phyloP scores from a whole-genome alignment of 106 monocot genomes.

The Amphibolis antarctica region DNA sequence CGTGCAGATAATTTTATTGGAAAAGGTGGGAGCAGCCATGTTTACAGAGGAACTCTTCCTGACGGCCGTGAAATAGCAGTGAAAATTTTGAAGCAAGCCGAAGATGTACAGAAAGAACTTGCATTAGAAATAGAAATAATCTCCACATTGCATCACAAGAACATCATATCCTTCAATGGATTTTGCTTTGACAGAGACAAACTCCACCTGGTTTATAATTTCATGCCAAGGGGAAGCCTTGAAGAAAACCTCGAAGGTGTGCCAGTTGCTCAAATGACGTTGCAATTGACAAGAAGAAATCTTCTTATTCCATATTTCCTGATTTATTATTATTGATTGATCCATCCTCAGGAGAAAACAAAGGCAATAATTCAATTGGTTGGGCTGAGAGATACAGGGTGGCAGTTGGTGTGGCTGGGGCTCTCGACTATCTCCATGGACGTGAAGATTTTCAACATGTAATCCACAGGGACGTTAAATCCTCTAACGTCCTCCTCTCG shows the following conservation, averaged over 20 bases:
- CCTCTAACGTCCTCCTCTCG: constrained; percentile 78
- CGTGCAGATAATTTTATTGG: constrained; percentile 51
- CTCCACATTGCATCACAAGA: constrained; percentile 46
- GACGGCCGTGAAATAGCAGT: constrained; percentile 54
- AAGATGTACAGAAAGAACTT: constrained; percentile 49
- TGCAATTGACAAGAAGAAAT: not conserved
- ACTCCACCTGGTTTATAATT: constrained; percentile 60
- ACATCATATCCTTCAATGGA: constrained; percentile 55
- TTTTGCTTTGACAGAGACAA: constrained; percentile 52
- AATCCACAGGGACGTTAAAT: constrained; percentile 83
- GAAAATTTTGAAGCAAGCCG: constrained; percentile 43
- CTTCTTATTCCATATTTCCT: not conserved
- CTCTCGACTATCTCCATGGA: constrained; percentile 54
- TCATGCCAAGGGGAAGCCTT: constrained; percentile 48
- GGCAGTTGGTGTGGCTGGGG: constrained; percentile 50
- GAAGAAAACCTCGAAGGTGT: constrained; percentile 60
- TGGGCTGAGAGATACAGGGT: constrained; percentile 61
- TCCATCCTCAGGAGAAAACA: constrained; percentile 26
- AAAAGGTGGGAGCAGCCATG: constrained; percentile 59
- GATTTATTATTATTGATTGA: not conserved
- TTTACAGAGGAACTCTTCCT: constrained; percentile 42
- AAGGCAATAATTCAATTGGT: constrained; percentile 19
- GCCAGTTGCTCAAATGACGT: not conserved
- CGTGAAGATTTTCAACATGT: constrained; percentile 27
- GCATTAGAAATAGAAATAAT: constrained; percentile 60